Percentiles rank a stretch among this genome's conserved stretches.
Conservation (phyloP, 176 grass and related monocot genomes). For the Carex cristatella region DNA sequence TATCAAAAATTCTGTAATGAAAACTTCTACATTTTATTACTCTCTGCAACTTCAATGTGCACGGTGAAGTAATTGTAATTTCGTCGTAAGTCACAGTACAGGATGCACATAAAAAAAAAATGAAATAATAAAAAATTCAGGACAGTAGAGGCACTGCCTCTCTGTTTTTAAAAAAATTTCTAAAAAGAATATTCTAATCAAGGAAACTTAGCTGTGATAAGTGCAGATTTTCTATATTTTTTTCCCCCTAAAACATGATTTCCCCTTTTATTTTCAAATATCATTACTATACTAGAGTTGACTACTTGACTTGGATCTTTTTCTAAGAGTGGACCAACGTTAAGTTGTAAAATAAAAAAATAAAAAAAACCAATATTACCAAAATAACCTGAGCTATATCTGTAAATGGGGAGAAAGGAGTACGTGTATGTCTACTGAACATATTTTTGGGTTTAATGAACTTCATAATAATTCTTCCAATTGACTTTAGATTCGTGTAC, state of each 20-base stretch:
- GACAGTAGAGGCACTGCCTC: not conserved
- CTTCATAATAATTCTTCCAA: no score
- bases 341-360: not conserved
- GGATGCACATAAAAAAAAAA: not conserved
- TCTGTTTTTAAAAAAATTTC: not conserved
- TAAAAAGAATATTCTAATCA: not conserved
- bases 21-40: not conserved
- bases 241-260: no score
- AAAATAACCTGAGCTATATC: not conserved
- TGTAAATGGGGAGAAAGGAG: not conserved
- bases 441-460: no score
- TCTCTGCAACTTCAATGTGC: no score
- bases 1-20: not conserved
- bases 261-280: no score
- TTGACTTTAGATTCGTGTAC: no score
- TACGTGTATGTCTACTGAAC: no score
- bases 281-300: not conserved
- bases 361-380: not conserved
- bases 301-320: not conserved
- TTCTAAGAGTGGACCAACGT: not conserved
- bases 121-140: not conserved
- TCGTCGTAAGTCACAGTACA: not conserved
- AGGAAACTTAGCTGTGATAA: not conserved
- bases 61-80: no score
- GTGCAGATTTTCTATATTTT: not conserved